phyloP scores from a whole-genome alignment of 768 basidiomycete species.

The Cubamyces sp. region DNA sequence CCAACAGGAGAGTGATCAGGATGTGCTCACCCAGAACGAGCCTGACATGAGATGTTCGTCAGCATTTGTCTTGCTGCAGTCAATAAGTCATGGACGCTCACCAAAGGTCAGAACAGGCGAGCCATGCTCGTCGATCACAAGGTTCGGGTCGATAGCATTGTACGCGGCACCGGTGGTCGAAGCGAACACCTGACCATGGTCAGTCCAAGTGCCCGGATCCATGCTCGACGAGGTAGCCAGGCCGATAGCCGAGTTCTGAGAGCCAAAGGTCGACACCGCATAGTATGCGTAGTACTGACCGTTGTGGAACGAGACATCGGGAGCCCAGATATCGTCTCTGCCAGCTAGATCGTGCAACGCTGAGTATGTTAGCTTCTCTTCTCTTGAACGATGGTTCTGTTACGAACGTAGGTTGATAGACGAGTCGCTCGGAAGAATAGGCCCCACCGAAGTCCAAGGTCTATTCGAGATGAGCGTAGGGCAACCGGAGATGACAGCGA shows the following conservation, averaged over 20 bases:
- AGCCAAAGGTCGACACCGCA: constrained; percentile 29
- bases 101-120: constrained; percentile 28
- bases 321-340: constrained; percentile 29
- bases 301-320: constrained; percentile 29
- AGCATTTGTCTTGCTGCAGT: not conserved
- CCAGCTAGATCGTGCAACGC: constrained; percentile 14
- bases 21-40: constrained; percentile 21
- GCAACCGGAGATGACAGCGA: not conserved
- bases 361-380: not conserved
- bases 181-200: constrained; percentile 30
- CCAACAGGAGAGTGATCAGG: not conserved
- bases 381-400: not conserved
- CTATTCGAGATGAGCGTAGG: constrained; percentile 3
- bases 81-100: not conserved
- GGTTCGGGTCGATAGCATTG: constrained; percentile 30
- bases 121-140: constrained; percentile 26
- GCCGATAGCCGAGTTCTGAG: constrained; percentile 32
- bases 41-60: not conserved
- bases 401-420: constrained; percentile 22
- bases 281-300: constrained; percentile 30
- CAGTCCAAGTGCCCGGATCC: constrained; percentile 33
- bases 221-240: constrained; percentile 31
- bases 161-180: constrained; percentile 24
- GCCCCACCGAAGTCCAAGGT: constrained; percentile 28
- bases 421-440: constrained; percentile 25